phyloP scores from a whole-genome alignment of 2,329 filamentous ascomycete genomes.

The Diaporthe ilicicola region DNA sequence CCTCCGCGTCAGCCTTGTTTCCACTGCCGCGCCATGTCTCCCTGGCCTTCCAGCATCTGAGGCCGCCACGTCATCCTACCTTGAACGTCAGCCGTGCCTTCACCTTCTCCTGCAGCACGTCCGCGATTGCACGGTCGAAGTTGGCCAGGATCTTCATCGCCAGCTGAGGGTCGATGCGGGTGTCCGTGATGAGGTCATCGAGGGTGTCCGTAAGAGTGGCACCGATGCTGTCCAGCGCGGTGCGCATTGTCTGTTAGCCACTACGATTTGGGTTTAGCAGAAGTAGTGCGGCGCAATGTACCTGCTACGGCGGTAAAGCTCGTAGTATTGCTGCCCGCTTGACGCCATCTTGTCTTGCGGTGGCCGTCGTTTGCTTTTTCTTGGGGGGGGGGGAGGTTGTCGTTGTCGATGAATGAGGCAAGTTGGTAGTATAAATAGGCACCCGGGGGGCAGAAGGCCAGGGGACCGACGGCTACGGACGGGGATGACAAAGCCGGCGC shows the following conservation, averaged over 20 bases:
- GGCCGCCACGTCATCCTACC: constrained; percentile 59
- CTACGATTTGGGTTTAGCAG: constrained; percentile 36
- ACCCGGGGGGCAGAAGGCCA: background rate
- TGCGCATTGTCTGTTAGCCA: constrained; percentile 30
- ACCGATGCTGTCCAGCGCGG: constrained; percentile 74
- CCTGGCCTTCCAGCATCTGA: background rate
- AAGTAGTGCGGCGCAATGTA: constrained; percentile 55
- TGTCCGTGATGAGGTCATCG: constrained; percentile 93
- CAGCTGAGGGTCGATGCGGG: constrained; percentile 95
- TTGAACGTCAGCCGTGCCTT: constrained; percentile 94
- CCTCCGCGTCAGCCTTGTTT: constrained; percentile 23
- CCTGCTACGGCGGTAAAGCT: constrained; percentile 99
- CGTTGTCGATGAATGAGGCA: constrained; percentile 25
- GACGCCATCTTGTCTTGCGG: constrained; percentile 54
- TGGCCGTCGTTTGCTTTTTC: constrained; percentile 28
- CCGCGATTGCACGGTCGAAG: constrained; percentile 93
- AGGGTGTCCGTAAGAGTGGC: constrained; percentile 94
- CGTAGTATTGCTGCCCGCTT: constrained; percentile 74
- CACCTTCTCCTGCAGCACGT: constrained; percentile 90
- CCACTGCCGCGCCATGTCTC: background rate
- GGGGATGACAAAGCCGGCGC: constrained; percentile 25
- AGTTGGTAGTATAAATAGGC: constrained; percentile 12
- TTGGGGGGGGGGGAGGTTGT: constrained; percentile 41
- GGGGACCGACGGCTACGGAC: background rate
- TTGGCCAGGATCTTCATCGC: constrained; percentile 98